These are phyloP conservation scores for Phytophthora crassamura DNA, from an alignment of 352 stramenopile species.

Conservation along the genomic window DNA sequence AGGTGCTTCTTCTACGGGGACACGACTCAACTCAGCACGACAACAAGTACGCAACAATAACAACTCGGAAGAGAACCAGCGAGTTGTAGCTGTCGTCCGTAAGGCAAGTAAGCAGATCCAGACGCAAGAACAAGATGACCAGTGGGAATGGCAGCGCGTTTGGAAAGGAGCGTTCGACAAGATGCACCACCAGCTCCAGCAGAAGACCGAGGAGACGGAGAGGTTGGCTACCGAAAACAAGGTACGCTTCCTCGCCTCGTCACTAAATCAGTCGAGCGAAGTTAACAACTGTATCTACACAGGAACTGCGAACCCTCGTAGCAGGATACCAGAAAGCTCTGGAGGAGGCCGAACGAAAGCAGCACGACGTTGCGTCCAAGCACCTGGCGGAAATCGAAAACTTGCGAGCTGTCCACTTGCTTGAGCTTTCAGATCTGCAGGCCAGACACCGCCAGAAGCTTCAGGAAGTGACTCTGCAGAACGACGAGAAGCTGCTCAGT, in stretches of 20 bases:
- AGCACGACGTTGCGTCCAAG: slow-evolving; percentile 40
- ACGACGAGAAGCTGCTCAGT: slow-evolving; percentile 49
- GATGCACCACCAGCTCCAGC: slow-evolving; percentile 51
- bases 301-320: slow-evolving; percentile 57
- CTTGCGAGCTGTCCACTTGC: slow-evolving; percentile 47
- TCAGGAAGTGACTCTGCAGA: slow-evolving; percentile 48
- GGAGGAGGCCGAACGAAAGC: slow-evolving; percentile 39
- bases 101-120: slow-evolving; percentile 61
- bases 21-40: background rate
- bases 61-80: slow-evolving; percentile 11
- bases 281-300: background rate
- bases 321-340: slow-evolving; percentile 50
- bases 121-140: slow-evolving; percentile 64
- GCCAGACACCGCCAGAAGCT: slow-evolving; percentile 60
- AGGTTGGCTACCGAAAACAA: slow-evolving; percentile 54
- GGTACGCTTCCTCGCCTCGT: slow-evolving; percentile 14
- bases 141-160: slow-evolving; percentile 74
- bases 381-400: slow-evolving; percentile 59
- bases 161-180: slow-evolving; percentile 80
- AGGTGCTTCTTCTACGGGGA: background rate
- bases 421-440: slow-evolving; percentile 62
- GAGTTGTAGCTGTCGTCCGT: slow-evolving; percentile 11
- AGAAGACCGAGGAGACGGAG: slow-evolving; percentile 39
- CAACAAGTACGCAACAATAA: slow-evolving; percentile 6
- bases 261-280: background rate